Conservation (phyloP, 805 yeast genomes). For the Metschnikowia hibisci region DNA sequence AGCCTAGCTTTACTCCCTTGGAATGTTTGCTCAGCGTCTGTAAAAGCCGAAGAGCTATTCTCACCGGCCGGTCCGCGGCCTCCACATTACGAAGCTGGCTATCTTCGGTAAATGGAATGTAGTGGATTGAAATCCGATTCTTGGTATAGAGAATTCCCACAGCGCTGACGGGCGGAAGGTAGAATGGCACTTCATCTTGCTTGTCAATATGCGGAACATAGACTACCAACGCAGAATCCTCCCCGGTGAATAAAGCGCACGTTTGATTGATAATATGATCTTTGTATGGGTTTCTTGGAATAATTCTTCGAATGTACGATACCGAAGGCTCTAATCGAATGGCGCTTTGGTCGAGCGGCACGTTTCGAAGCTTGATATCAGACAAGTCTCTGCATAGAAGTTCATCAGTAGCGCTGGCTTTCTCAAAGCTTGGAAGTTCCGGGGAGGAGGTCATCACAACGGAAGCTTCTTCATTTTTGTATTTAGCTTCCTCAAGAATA, state of each 20-base stretch:
- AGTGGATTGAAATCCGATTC: slow-evolving; percentile 62
- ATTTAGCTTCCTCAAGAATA: slow-evolving; percentile 52
- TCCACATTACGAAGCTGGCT: slow-evolving; percentile 27
- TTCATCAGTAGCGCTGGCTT: slow-evolving; percentile 7
- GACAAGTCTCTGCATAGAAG: slow-evolving; percentile 31
- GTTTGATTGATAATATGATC: slow-evolving; percentile 84
- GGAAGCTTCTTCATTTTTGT: slow-evolving; percentile 31
- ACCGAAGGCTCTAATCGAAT: slow-evolving; percentile 31
- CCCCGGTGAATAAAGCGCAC: slow-evolving; percentile 49
- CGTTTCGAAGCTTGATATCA: slow-evolving; percentile 29
- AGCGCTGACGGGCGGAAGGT: slow-evolving; percentile 79
- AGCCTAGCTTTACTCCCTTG: slow-evolving; percentile 76
- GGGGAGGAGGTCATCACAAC: slow-evolving; percentile 20
- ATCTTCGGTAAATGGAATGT: slow-evolving; percentile 52
- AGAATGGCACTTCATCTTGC: slow-evolving; percentile 71
- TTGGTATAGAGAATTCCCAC: slow-evolving; percentile 62
- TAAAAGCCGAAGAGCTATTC: slow-evolving; percentile 78
- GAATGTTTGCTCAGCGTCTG: slow-evolving; percentile 84
- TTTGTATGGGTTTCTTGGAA: slow-evolving; percentile 89
- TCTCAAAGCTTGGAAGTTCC: slow-evolving; percentile 28
- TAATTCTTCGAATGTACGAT: slow-evolving; percentile 72
- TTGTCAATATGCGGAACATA: slow-evolving; percentile 72
- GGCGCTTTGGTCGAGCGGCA: slow-evolving; percentile 23
- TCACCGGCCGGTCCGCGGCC: slow-evolving; percentile 57
- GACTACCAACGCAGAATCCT: slow-evolving; percentile 51